These are phyloP conservation scores for Cardamine occulta DNA, from an alignment of 345 rosid genomes.

Conservation along the genomic window DNA sequence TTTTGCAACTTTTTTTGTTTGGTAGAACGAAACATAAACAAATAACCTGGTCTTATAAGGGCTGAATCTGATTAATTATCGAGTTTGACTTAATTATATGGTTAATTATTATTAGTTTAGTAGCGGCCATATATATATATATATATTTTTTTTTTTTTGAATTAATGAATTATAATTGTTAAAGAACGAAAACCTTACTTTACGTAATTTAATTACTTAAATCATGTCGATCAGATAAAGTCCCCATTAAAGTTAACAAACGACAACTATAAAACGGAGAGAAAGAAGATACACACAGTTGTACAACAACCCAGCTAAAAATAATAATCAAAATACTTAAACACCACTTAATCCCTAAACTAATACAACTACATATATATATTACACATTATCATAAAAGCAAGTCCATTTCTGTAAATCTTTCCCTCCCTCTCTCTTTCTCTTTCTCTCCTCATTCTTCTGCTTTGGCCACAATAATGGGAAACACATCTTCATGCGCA, in stretches of 20 bases:
- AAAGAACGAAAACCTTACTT: constrained; percentile 19
- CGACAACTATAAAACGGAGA: constrained; percentile 37
- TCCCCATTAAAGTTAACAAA: constrained; percentile 34
- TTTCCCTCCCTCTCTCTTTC: neutral
- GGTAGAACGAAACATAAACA: constrained; percentile 25
- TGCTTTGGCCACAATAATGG: constrained; percentile 36
- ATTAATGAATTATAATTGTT: constrained; percentile 4
- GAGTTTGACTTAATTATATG: constrained; percentile 37
- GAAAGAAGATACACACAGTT: constrained; percentile 41
- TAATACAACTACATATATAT: constrained; percentile 22
- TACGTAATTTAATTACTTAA: constrained; percentile 13
- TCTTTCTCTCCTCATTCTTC: constrained; percentile 5
- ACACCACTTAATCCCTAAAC: constrained; percentile 24
- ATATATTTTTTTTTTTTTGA: too few relatives aligned
- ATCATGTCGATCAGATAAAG: constrained; percentile 20
- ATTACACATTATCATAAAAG: constrained; percentile 22
- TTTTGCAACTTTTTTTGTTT: neutral
- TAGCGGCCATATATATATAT: constrained; percentile 20
- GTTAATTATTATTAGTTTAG: constrained; percentile 7
- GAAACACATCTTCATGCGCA: constrained; percentile 47
- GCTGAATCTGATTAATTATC: constrained; percentile 28
- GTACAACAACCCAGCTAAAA: constrained; percentile 39
- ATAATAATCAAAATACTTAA: constrained; percentile 34
- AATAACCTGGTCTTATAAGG: constrained; percentile 12
- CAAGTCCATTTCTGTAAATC: constrained; percentile 26